A percentile compares a stretch with the other conserved stretches of the same genome.
Evolutionary conservation across 73 alveolate genomes (phyloP).

Genomic region (Paramecium octaurelia): DNA sequence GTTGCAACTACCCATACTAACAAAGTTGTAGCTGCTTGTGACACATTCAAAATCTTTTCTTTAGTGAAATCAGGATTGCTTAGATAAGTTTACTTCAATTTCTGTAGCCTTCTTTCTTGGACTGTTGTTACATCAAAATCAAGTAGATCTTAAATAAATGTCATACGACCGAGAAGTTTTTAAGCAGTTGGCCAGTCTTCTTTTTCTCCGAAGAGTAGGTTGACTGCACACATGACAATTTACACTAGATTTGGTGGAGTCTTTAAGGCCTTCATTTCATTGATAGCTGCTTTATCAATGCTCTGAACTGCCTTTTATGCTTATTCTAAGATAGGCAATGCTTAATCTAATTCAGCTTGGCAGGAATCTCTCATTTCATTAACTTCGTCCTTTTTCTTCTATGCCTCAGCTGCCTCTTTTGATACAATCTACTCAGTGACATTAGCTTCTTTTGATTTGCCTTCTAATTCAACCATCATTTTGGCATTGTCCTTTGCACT

Average conservation of each 20-base stretch:
- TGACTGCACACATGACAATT: slow-evolving; percentile 93
- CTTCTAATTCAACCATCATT: slow-evolving; percentile 90
- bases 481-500: slow-evolving; percentile 92
- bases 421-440: slow-evolving; percentile 87
- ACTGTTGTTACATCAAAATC: slow-evolving; percentile 84
- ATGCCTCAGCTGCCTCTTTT: slow-evolving; percentile 94
- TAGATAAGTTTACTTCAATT: slow-evolving; percentile 71
- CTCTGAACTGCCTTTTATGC: slow-evolving; percentile 97
- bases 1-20: slow-evolving; percentile 90
- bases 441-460: slow-evolving; percentile 89
- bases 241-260: slow-evolving; percentile 96
- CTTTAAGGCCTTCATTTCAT: slow-evolving; percentile 96
- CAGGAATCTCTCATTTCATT: slow-evolving; percentile 86
- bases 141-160: slow-evolving; percentile 77
- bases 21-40: slow-evolving; percentile 85
- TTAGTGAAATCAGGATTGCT: slow-evolving; percentile 78
- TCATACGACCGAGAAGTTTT: slow-evolving; percentile 82
- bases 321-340: slow-evolving; percentile 95
- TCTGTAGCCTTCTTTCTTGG: slow-evolving; percentile 68
- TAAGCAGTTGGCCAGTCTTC: slow-evolving; percentile 89
- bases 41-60: slow-evolving; percentile 70
- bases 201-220: slow-evolving; percentile 84
- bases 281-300: slow-evolving; percentile 95
- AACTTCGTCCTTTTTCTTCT: slow-evolving; percentile 78
- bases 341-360: slow-evolving; percentile 93